Evolutionary conservation across 768 basidiomycete genomes (phyloP).

Genomic region (Lactarius indigo): DNA sequence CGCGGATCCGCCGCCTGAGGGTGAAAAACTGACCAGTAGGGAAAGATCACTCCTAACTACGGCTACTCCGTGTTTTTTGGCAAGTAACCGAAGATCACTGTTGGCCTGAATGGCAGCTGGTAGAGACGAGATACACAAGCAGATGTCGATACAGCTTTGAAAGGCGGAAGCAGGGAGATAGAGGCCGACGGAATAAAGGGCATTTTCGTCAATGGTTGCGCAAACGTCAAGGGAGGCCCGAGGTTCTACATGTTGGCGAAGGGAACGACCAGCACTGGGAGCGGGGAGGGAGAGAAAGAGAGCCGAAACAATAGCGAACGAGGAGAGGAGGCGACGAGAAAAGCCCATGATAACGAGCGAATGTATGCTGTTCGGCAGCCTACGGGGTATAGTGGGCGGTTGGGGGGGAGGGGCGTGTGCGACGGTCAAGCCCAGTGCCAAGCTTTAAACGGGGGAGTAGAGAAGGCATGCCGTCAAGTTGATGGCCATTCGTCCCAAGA

Average conservation of each 20-base stretch:
- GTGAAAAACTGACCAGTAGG: slow-evolving; percentile 28
- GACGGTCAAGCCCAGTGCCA: not conserved
- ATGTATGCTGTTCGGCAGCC: slow-evolving; percentile 2
- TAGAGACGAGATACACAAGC: slow-evolving; percentile 38
- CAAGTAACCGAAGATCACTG: slow-evolving; percentile 15
- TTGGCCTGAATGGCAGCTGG: slow-evolving; percentile 19
- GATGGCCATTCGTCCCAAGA: not conserved
- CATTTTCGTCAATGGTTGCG: slow-evolving; percentile 23
- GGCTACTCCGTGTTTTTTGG: slow-evolving; percentile 15
- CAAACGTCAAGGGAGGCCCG: slow-evolving; percentile 27
- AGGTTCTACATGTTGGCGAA: slow-evolving; percentile 25
- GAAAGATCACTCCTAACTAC: slow-evolving; percentile 18
- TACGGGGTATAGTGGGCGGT: not conserved
- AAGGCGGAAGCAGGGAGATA: slow-evolving; percentile 9
- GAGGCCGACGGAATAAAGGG: slow-evolving; percentile 9
- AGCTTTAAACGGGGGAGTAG: slow-evolving; percentile 5
- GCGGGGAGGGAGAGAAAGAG: slow-evolving; percentile 4
- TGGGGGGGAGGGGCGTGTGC: not conserved
- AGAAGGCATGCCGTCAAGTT: not conserved
- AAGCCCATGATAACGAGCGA: slow-evolving; percentile 21
- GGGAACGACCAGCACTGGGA: not conserved
- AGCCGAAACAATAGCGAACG: slow-evolving; percentile 3
- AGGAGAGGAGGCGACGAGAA: not conserved
- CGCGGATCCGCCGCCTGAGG: too few relatives aligned
- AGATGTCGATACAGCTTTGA: slow-evolving; percentile 30